phyloP scores from a whole-genome alignment of 345 rosid genomes.

The Chamaenerion angustifolium region DNA sequence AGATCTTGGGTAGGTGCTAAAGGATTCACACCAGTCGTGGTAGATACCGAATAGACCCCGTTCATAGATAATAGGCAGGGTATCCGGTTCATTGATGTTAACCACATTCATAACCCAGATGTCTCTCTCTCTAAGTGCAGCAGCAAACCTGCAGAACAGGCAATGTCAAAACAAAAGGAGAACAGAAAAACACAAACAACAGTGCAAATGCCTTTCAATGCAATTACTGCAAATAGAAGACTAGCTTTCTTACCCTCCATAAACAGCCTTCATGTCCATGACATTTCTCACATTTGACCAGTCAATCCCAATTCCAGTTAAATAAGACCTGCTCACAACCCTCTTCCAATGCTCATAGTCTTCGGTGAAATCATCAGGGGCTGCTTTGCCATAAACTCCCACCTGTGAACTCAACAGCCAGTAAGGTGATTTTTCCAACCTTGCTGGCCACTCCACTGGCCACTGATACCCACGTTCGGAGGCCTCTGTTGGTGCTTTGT shows the following conservation, averaged over 20 bases:
- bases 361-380: slow-evolving; percentile 25
- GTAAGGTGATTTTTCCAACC: slow-evolving; percentile 25
- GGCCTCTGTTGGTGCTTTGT: slow-evolving; percentile 19
- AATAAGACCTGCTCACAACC: slow-evolving; percentile 20
- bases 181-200: too few relatives aligned
- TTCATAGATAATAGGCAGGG: slow-evolving; percentile 28
- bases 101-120: slow-evolving; percentile 38
- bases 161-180: too few relatives aligned
- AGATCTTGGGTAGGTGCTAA: slow-evolving; percentile 33
- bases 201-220: too few relatives aligned
- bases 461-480: slow-evolving; percentile 26
- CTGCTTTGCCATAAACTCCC: slow-evolving; percentile 30
- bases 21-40: slow-evolving; percentile 40
- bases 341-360: slow-evolving; percentile 34
- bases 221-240: too few relatives aligned
- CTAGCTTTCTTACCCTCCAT: slow-evolving; percentile 22
- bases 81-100: slow-evolving; percentile 23
- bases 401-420: slow-evolving; percentile 26
- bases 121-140: slow-evolving; percentile 26
- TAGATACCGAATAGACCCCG: slow-evolving; percentile 34
- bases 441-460: slow-evolving; percentile 31
- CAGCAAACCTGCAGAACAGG: slow-evolving; percentile 18
- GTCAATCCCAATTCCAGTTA: slow-evolving; percentile 25
- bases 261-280: slow-evolving; percentile 37
- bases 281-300: slow-evolving; percentile 28